These are phyloP conservation scores for Sphaerulina vaccinii DNA, from an alignment of 2,329 filamentous ascomycete species.

Conservation along the genomic window DNA sequence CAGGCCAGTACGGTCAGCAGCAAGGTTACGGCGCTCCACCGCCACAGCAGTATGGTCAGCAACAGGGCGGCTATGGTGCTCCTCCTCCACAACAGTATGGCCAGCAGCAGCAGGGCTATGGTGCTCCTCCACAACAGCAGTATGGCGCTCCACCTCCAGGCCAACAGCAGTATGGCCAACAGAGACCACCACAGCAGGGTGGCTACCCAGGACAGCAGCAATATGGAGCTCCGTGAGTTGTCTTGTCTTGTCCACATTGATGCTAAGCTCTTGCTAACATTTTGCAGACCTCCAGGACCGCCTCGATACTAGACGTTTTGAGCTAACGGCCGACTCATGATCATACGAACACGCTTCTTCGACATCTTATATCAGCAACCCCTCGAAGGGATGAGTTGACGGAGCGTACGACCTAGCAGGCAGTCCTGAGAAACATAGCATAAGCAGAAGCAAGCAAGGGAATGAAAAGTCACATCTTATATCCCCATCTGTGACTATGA, in stretches of 20 bases:
- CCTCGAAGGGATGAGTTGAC: not conserved
- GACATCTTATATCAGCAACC: not conserved
- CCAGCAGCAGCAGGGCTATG: constrained; percentile 13
- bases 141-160: not conserved
- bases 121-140: constrained; percentile 14
- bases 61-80: constrained; percentile 19
- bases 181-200: constrained; percentile 9
- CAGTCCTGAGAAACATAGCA: not conserved
- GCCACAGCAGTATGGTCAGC: constrained; percentile 29
- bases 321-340: not conserved
- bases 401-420: not conserved
- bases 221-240: constrained; percentile 16
- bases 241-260: not conserved
- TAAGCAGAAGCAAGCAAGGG: not conserved
- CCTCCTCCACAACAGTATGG: constrained; percentile 19
- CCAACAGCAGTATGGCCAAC: constrained; percentile 7
- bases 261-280: not conserved
- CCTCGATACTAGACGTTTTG: constrained; percentile 24
- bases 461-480: not conserved
- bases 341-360: not conserved
- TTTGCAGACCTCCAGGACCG: constrained; percentile 16
- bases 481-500: no score
- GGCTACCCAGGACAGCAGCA: constrained; percentile 25
- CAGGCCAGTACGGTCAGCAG: constrained; percentile 36
- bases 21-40: constrained; percentile 32